phyloP scores from a whole-genome alignment of 805 yeast genomes.

The Lipomyces oligophaga region DNA sequence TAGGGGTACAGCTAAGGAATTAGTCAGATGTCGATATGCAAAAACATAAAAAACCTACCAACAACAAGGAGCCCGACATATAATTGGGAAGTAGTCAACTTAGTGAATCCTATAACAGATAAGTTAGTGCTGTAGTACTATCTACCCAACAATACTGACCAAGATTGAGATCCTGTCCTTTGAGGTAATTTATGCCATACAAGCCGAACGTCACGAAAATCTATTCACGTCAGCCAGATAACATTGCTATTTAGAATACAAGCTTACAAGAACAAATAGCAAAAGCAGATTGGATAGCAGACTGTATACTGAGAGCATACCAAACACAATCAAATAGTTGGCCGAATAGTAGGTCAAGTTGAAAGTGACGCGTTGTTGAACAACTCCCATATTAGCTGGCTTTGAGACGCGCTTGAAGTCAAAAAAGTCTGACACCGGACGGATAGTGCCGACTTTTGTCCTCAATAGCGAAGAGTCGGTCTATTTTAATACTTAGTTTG shows the following conservation, averaged over 20 bases:
- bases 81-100: constrained; percentile 70
- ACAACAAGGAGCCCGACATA: constrained; percentile 78
- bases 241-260: no score
- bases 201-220: constrained; percentile 69
- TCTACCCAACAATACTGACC: constrained; percentile 18
- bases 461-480: constrained; percentile 25
- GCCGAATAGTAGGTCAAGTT: constrained; percentile 84
- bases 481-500: background rate
- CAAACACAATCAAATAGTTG: constrained; percentile 74
- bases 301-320: constrained; percentile 73
- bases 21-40: background rate
- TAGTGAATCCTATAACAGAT: constrained; percentile 45
- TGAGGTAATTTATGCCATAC: constrained; percentile 69
- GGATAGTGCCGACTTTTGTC: constrained; percentile 39
- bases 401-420: constrained; percentile 85
- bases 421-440: constrained; percentile 91
- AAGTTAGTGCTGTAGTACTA: background rate
- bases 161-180: constrained; percentile 77
- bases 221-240: constrained; percentile 69
- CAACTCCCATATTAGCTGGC: constrained; percentile 84
- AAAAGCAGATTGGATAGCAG: constrained; percentile 79
- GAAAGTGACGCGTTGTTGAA: constrained; percentile 82
- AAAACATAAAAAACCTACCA: constrained; percentile 8
- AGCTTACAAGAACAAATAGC: constrained; percentile 64
- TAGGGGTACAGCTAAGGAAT: constrained; percentile 56